Conservation (phyloP, 441 rosid genomes). For the Mallotus japonicus region DNA sequence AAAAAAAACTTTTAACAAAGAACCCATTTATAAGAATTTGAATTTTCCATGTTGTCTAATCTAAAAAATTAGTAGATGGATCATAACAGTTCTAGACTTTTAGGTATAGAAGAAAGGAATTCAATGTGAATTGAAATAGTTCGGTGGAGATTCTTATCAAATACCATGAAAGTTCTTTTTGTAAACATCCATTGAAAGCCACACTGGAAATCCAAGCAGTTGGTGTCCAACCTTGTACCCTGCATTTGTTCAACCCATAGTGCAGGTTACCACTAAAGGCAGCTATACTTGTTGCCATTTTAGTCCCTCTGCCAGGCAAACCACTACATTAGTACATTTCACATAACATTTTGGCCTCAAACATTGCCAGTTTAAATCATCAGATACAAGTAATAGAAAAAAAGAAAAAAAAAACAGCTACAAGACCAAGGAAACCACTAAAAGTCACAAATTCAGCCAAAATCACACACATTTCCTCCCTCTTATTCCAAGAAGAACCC, state of each 20-base stretch:
- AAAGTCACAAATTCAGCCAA: not conserved
- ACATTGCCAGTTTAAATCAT: not conserved
- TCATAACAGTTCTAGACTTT: not conserved
- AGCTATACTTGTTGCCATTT: slow-evolving; percentile 58
- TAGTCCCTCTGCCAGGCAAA: slow-evolving; percentile 29
- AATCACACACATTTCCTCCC: not conserved
- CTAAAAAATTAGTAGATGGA: not conserved
- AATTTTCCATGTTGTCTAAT: not conserved
- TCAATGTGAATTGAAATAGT: slow-evolving; percentile 1
- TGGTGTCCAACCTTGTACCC: slow-evolving; percentile 39
- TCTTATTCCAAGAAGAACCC: not conserved
- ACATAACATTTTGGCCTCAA: not conserved
- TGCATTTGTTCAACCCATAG: slow-evolving; percentile 28
- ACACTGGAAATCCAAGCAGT: slow-evolving; percentile 40
- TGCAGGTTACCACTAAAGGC: slow-evolving; percentile 45
- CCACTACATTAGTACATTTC: not conserved
- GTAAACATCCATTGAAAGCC: slow-evolving; percentile 43
- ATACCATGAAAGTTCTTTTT: slow-evolving; percentile 64
- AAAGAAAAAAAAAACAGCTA: not conserved
- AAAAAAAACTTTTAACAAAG: not conserved
- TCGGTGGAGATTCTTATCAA: slow-evolving; percentile 7
- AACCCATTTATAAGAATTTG: not conserved
- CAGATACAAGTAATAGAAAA: not conserved
- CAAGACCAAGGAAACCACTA: not conserved
- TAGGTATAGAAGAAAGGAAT: not conserved